Conservation (phyloP, 2,329 filamentous ascomycete genomes). For the Canariomyces notabilis region DNA sequence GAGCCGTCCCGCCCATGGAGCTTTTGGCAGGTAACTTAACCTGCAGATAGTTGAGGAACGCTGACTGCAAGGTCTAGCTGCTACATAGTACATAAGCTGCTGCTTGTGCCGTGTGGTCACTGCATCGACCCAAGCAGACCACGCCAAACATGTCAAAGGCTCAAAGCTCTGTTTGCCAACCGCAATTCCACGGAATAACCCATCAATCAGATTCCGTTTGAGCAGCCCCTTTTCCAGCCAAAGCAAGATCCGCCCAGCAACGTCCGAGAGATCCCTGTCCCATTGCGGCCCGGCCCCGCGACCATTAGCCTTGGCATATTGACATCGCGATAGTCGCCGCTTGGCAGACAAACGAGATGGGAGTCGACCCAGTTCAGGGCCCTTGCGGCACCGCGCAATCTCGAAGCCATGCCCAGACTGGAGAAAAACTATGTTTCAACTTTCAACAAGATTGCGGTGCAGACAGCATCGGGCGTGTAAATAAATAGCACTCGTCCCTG, state of each 20-base stretch:
- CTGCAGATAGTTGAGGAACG: too few relatives aligned
- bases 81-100: too few relatives aligned
- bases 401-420: not conserved
- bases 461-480: not conserved
- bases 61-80: too few relatives aligned
- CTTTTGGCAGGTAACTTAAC: too few relatives aligned
- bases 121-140: too few relatives aligned
- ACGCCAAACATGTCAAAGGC: too few relatives aligned
- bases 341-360: conserved; percentile 18
- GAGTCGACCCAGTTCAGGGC: not conserved
- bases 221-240: not conserved
- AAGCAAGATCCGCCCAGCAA: not conserved
- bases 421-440: not conserved
- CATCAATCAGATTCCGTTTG: too few relatives aligned
- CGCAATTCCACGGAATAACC: too few relatives aligned
- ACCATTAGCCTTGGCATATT: conserved; percentile 16
- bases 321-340: conserved; percentile 15
- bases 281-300: conserved; percentile 3
- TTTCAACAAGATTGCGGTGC: not conserved
- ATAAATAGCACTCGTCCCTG: too few relatives aligned
- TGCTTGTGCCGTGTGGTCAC: too few relatives aligned
- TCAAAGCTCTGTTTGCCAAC: not conserved
- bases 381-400: not conserved
- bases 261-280: conserved; percentile 6
- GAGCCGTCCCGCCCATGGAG: too few relatives aligned